Percentiles rank a stretch among this genome's conserved stretches.
Evolutionary conservation across 2,329 filamentous ascomycete species (phyloP).

Genomic region (Periconia macrospinosa): DNA sequence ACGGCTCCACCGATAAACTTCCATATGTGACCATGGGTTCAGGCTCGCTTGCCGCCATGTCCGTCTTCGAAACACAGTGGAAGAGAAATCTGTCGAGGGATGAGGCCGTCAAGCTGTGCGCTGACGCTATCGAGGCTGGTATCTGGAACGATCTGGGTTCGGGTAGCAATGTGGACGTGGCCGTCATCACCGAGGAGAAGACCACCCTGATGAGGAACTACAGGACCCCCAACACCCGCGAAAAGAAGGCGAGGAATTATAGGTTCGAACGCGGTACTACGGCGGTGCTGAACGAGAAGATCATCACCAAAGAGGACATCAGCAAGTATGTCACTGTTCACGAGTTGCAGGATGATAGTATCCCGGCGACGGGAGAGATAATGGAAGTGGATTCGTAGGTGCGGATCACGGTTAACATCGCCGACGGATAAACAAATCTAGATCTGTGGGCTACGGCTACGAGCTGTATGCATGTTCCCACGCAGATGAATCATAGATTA

Average conservation of each 20-base stretch:
- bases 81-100: slow-evolving; percentile 75
- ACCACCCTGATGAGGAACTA: slow-evolving; percentile 91
- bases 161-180: slow-evolving; percentile 95
- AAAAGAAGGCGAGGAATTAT: slow-evolving; percentile 91
- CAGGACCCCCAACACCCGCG: slow-evolving; percentile 89
- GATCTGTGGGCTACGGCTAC: background rate
- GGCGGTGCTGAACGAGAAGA: slow-evolving; percentile 91
- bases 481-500: too few relatives aligned
- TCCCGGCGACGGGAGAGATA: slow-evolving; percentile 61
- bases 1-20: slow-evolving; percentile 97
- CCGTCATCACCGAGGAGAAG: slow-evolving; percentile 93
- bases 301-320: slow-evolving; percentile 92
- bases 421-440: background rate
- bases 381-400: slow-evolving; percentile 63
- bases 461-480: too few relatives aligned
- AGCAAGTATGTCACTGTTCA: slow-evolving; percentile 92
- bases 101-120: slow-evolving; percentile 78
- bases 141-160: slow-evolving; percentile 99
- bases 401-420: background rate
- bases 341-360: slow-evolving; percentile 72
- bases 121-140: slow-evolving; percentile 90
- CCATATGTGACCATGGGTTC: slow-evolving; percentile 99
- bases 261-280: slow-evolving; percentile 90
- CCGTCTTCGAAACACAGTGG: slow-evolving; percentile 96
- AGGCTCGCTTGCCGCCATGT: slow-evolving; percentile 94